Evolutionary conservation across 208 protist genomes (phyloP).

Genomic region (Spongospora subterranea): DNA sequence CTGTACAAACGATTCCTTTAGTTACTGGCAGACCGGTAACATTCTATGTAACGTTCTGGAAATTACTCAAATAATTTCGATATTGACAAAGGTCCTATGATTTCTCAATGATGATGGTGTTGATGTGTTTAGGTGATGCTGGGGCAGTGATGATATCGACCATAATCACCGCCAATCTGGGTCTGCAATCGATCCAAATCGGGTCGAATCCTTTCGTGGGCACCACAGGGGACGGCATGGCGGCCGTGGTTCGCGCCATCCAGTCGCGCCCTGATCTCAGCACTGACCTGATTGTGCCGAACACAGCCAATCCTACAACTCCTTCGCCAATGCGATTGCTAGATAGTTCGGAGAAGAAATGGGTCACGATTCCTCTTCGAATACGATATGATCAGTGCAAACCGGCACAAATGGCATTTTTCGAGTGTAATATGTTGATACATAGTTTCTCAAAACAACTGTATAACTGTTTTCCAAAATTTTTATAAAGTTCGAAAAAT

Average conservation of each 20-base stretch:
- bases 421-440: neutral
- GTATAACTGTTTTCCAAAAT: neutral
- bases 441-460: neutral
- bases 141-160: neutral
- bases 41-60: neutral
- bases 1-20: too few relatives aligned
- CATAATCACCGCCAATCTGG: neutral
- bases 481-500: neutral
- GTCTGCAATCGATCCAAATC: neutral
- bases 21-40: too few relatives aligned
- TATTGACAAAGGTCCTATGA: neutral
- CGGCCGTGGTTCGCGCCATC: neutral
- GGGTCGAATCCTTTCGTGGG: neutral
- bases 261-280: constrained; percentile 2
- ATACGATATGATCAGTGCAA: neutral
- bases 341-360: constrained; percentile 15
- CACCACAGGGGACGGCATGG: neutral
- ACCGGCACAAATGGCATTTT: neutral
- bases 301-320: neutral
- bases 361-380: neutral
- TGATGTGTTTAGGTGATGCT: neutral
- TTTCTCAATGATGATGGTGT: neutral
- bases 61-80: neutral
- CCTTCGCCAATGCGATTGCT: too few relatives aligned
- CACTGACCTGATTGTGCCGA: neutral